phyloP scores from a whole-genome alignment of 345 rosid species.

The Eutrema heterophyllum region DNA sequence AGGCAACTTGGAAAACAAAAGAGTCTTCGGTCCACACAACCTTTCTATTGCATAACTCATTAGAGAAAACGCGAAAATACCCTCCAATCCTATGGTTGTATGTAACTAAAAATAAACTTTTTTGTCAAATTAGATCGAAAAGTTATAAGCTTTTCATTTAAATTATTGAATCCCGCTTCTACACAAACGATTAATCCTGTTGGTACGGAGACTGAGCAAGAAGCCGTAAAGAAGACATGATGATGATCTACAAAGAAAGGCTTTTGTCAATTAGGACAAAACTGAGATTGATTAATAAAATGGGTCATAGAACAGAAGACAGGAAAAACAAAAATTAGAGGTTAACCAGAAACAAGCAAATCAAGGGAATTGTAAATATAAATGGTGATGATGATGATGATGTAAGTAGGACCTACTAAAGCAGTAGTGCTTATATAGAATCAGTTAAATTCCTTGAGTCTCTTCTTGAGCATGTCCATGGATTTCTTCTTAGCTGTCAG shows the following conservation, averaged over 20 bases:
- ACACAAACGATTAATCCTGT: not conserved
- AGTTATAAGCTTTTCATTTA: not conserved
- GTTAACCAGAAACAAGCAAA: not conserved
- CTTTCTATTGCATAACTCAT: not conserved
- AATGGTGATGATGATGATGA: not conserved
- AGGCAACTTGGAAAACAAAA: slow-evolving; percentile 1
- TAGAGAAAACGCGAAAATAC: not conserved
- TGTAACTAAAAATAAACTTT: not conserved
- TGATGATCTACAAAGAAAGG: not conserved
- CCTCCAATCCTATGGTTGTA: not conserved
- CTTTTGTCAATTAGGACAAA: not conserved
- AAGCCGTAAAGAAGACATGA: not conserved
- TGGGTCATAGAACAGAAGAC: not conserved
- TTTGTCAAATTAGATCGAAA: not conserved
- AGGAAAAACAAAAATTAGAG: not conserved
- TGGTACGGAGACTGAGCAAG: not conserved
- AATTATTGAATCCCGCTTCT: too few species aligned
- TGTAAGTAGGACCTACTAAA: not conserved
- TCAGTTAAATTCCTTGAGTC: slow-evolving; percentile 93
- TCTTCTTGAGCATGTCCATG: slow-evolving; percentile 83
- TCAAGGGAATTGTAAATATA: not conserved
- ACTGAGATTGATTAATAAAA: not conserved
- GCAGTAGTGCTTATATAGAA: slow-evolving; percentile 9
- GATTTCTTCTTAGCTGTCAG: slow-evolving; percentile 78
- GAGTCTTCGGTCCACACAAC: slow-evolving; percentile 20